Base-by-base conservation (phyloP, 2,329 filamentous ascomycete species). In the Pseudogymnoascus sp. region DNA sequence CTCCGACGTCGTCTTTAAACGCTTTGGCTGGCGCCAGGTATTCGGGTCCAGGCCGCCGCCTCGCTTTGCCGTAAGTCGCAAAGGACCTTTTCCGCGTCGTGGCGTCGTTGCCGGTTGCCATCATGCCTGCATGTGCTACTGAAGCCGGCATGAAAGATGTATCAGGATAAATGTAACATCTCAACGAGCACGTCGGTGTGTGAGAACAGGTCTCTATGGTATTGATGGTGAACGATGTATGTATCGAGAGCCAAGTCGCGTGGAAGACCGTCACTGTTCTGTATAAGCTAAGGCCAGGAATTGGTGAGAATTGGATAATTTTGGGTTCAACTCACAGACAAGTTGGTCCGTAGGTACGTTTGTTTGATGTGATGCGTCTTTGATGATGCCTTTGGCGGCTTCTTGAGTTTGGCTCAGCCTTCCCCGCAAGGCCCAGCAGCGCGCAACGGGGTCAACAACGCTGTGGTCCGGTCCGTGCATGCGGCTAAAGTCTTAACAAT, bases 1-100 rank as follows among this genome's bases (percentile, higher is more conserved):
- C 50, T 19, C 50, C 28, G 28, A 17, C 19, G 11, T 57, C 50
- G 50, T 57, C 50, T 33, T 35, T 57, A 13, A 35, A 57, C 3
- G 50, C 3, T 57, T 33, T 57, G 50, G 50, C 28, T 57, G 50
- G 59, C 23, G 59, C 59, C 38, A 61, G 38, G 40, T 71, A 69
- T 5, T 71, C 69, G 6, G 71, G 69, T 59, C 73, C 67, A 19
- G 69, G 68, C 62, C 66, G 71, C 28, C 71, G 67, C 10, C 64
- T 66, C 31, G 71, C 60, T 63, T 74, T 75, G 1, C 73, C 73
- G 66, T 75, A 75, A 4, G 73, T 75, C 7, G 69, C 65, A 31
- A 73, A 65, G 38, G 67, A 68, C 65, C 72, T 75, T 60, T 71
- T 69, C 53, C 69, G 66, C 11, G 61, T 40, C 7, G 35, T 63